Conservation (phyloP, 140 eudicot species). For the Bidens hawaiensis region DNA sequence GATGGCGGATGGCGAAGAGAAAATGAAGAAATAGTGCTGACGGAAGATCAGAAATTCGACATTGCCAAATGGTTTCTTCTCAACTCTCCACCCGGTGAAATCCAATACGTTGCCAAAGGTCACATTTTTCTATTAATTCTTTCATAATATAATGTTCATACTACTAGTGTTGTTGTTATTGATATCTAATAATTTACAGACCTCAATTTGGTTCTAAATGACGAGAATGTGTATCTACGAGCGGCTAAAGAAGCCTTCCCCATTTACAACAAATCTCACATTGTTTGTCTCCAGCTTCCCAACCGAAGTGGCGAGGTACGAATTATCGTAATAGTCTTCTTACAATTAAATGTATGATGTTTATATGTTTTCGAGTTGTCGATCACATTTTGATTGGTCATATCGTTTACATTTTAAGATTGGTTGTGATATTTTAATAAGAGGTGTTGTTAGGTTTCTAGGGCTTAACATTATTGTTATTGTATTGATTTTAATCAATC, state of each 20-base stretch:
- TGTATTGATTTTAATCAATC: too few relatives aligned
- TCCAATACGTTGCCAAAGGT: slow-evolving; percentile 95
- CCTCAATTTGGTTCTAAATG: slow-evolving; percentile 60
- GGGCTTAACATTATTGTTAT: too few relatives aligned
- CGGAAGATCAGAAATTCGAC: slow-evolving; percentile 63
- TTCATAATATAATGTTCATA: not conserved
- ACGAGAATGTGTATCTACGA: slow-evolving; percentile 53
- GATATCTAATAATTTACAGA: slow-evolving; percentile 38
- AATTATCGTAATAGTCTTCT: too few relatives aligned
- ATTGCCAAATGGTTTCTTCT: slow-evolving; percentile 99
- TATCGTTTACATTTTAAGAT: too few relatives aligned
- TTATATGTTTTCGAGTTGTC: too few relatives aligned
- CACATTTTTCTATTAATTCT: not conserved
- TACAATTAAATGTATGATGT: too few relatives aligned
- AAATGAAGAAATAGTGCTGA: slow-evolving; percentile 37
- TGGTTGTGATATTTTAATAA: too few relatives aligned
- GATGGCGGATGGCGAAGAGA: slow-evolving; percentile 64
- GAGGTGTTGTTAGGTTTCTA: too few relatives aligned
- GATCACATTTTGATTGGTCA: too few relatives aligned
- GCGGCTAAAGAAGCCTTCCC: slow-evolving; percentile 90
- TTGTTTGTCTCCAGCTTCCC: slow-evolving; percentile 68
- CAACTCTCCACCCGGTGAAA: slow-evolving; percentile 96
- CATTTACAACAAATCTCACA: slow-evolving; percentile 71
- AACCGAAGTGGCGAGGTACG: slow-evolving; percentile 72
- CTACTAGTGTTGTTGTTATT: too few relatives aligned